A percentile compares a stretch with the other conserved stretches of the same genome.
Evolutionary conservation across 139 green algal genomes (phyloP).

Genomic region (Asterochloris sp.): DNA sequence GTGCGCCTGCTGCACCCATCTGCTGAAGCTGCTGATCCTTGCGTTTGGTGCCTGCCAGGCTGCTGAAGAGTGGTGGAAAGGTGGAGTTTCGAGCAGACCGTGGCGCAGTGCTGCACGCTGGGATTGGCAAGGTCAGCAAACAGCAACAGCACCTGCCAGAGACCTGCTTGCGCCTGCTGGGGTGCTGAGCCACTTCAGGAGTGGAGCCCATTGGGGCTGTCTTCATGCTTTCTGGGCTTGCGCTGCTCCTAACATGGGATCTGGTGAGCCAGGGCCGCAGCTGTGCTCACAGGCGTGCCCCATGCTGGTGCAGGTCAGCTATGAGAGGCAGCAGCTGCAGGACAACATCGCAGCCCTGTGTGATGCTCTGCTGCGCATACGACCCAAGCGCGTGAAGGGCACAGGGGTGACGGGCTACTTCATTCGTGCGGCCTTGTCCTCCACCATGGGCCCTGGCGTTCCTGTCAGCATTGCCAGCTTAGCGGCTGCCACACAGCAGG

Average conservation of each 20-base stretch:
- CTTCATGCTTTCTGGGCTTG: too few relatives aligned
- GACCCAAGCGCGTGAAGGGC: conserved; percentile 65
- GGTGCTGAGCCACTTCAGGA: too few relatives aligned
- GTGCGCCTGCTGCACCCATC: too few relatives aligned
- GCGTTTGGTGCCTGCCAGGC: neutral
- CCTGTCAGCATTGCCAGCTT: conserved; percentile 45
- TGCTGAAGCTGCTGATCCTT: too few relatives aligned
- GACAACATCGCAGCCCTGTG: conserved; percentile 55
- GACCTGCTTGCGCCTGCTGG: too few relatives aligned
- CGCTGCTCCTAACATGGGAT: too few relatives aligned
- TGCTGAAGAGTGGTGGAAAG: conserved; percentile 9
- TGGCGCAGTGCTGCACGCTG: conserved; percentile 69
- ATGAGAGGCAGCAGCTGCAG: conserved; percentile 30
- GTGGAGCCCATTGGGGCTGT: too few relatives aligned
- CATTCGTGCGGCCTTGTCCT: conserved; percentile 32
- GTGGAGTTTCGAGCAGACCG: conserved; percentile 57
- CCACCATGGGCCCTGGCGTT: conserved; percentile 58
- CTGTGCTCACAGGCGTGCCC: too few relatives aligned
- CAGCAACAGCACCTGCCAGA: neutral
- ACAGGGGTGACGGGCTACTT: conserved; percentile 43
- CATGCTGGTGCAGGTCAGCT: neutral
- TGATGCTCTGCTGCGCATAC: conserved; percentile 43
- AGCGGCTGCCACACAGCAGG: conserved; percentile 22
- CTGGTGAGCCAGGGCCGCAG: too few relatives aligned
- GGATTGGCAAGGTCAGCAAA: conserved; percentile 63